Conservation (phyloP, 371 early-diverging fungal genomes). For the Mortierella sp. region DNA sequence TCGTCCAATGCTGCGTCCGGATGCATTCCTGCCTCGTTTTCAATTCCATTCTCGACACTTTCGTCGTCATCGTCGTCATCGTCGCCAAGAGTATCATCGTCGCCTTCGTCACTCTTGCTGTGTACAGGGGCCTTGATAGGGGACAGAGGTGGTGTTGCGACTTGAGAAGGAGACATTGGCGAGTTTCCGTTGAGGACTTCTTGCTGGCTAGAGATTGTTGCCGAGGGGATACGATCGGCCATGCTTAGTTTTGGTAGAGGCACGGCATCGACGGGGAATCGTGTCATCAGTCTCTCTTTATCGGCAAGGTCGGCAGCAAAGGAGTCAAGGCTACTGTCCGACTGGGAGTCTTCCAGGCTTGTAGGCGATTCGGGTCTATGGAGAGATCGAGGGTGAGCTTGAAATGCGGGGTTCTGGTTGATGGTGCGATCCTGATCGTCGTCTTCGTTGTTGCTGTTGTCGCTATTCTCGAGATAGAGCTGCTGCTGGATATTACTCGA, state of each 20-base stretch:
- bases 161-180: conserved; percentile 39
- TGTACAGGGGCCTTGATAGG: conserved; percentile 23
- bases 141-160: conserved; percentile 52
- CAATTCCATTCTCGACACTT: conserved; percentile 3
- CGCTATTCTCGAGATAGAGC: not conserved
- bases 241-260: conserved; percentile 20
- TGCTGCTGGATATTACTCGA: not conserved
- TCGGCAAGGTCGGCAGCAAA: conserved; percentile 20
- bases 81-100: not conserved
- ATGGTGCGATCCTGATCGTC: conserved; percentile 4
- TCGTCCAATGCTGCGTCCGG: not conserved
- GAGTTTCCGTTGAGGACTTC: conserved; percentile 21
- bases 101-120: not conserved
- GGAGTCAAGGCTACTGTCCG: conserved; percentile 42
- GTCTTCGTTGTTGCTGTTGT: not conserved
- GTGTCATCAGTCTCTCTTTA: conserved; percentile 16
- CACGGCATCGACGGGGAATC: conserved; percentile 11
- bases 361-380: conserved; percentile 51
- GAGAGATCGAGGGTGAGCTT: not conserved
- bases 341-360: conserved; percentile 55
- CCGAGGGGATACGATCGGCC: conserved; percentile 8
- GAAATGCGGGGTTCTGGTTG: conserved; percentile 1
- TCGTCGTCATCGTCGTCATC: not conserved
- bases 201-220: not conserved
- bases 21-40: not conserved